Evolutionary conservation across 805 yeast genomes (phyloP).

Genomic region (Blastobotrys americana): DNA sequence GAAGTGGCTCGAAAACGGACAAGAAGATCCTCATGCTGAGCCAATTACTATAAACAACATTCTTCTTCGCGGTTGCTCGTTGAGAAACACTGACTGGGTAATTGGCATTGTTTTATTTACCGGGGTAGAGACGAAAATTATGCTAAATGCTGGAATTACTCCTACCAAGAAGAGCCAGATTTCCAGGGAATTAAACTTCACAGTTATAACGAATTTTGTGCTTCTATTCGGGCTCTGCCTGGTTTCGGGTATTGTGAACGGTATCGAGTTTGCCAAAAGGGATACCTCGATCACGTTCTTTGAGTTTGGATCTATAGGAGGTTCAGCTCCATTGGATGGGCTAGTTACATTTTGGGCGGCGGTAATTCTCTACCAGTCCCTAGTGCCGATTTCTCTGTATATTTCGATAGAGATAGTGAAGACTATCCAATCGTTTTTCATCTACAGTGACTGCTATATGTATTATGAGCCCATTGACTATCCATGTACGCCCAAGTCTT

Average conservation of each 20-base stretch:
- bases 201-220: slow-evolving; percentile 58
- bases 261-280: slow-evolving; percentile 45
- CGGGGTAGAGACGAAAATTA: slow-evolving; percentile 69
- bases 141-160: slow-evolving; percentile 73
- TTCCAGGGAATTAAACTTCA: slow-evolving; percentile 59
- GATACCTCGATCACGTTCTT: slow-evolving; percentile 46
- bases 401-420: slow-evolving; percentile 76
- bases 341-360: slow-evolving; percentile 66
- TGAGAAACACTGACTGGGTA: slow-evolving; percentile 73
- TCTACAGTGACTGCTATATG: slow-evolving; percentile 62
- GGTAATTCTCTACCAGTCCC: slow-evolving; percentile 64
- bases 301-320: slow-evolving; percentile 58
- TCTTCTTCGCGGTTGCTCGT: slow-evolving; percentile 62
- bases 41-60: slow-evolving; percentile 59
- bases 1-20: slow-evolving; percentile 38
- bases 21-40: slow-evolving; percentile 37
- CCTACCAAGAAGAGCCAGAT: slow-evolving; percentile 68
- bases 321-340: slow-evolving; percentile 58
- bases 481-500: slow-evolving; percentile 75
- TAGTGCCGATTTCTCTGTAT: slow-evolving; percentile 75
- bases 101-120: slow-evolving; percentile 68
- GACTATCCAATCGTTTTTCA: slow-evolving; percentile 71
- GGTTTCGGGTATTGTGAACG: slow-evolving; percentile 63
- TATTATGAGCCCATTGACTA: slow-evolving; percentile 63
- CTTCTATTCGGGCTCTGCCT: slow-evolving; percentile 62